Base-by-base conservation (phyloP, 495 filamentous ascomycete genomes). In the Podospora fimiseda region DNA sequence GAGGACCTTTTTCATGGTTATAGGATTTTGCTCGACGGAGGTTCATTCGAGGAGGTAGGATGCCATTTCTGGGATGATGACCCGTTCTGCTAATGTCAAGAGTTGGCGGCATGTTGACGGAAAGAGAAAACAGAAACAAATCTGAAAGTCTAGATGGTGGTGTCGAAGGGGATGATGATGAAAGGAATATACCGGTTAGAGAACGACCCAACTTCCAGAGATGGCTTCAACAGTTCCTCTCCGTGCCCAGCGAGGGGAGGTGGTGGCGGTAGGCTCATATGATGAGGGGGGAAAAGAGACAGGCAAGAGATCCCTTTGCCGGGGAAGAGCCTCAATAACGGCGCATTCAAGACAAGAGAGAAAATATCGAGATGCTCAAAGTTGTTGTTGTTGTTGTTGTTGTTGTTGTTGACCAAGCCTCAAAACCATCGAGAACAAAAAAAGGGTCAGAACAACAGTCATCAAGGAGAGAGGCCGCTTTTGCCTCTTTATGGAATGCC, bases 1-100 rank as follows among this genome's bases (percentile, higher is more conserved):
- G 51, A 2, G 76, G 76, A 9, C 66, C 73, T 58, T 67, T 70
- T 60, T 77, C 73, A 52, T 70, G 60, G 50, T 74, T 72, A 57
- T 76, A 77, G 1, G 74, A 77, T 9, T 70, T 62, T 23, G 72
- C 72, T 48, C 69, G 65, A 20, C 74, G 72, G 43, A 78, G 73
- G 63, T 78, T 77, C 50, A 77, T 71, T 33, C 75, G 70, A 22
- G 77, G 71, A 24, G 72, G 67, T 22, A 73, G 69, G 51, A 80
- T 65, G 43, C 77, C 71, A 63, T 76, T 74, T 52, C 75, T n/a
- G n/a, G n/a, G 76, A 53, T 69, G 57, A 56, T 78, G 74, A n/a
- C 66, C 63, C 36, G 69, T 67, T 57, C 72, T 70, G 47, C 68
- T 66, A 47, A 76, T 60, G 58, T 77, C 76, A 53, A 80, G 68